Conservation (phyloP, 441 rosid genomes). For the Eruca vesicaria region DNA sequence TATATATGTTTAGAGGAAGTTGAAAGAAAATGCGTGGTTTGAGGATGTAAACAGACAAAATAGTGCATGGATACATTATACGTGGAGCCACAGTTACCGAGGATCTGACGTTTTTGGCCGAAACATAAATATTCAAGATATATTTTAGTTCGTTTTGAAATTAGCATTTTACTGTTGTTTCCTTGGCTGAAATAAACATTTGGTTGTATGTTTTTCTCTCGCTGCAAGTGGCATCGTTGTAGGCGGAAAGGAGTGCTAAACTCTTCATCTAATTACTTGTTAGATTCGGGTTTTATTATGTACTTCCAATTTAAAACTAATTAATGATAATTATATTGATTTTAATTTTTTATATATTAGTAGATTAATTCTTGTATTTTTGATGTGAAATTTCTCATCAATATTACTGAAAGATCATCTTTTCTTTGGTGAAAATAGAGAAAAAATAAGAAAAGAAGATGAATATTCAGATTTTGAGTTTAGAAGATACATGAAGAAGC, state of each 20-base stretch:
- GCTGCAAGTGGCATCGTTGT: background rate
- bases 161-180: background rate
- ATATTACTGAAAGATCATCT: too few species aligned
- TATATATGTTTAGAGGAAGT: conserved; percentile 3
- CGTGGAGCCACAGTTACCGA: background rate
- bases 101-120: background rate
- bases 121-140: background rate
- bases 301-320: too few species aligned
- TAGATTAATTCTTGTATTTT: too few species aligned
- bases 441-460: too few species aligned
- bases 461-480: too few species aligned
- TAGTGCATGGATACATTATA: background rate
- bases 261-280: background rate
- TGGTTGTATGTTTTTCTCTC: background rate
- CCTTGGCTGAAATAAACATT: background rate
- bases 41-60: background rate
- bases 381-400: too few species aligned
- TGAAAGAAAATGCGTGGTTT: background rate
- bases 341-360: too few species aligned
- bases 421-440: too few species aligned
- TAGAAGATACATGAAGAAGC: too few species aligned
- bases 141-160: background rate
- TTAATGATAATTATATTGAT: too few species aligned
- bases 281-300: too few species aligned
- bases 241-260: background rate